A percentile compares a stretch with the other conserved stretches of the same genome.
phyloP scores from a whole-genome alignment of 495 filamentous ascomycete species.

The Daldinia grandis region DNA sequence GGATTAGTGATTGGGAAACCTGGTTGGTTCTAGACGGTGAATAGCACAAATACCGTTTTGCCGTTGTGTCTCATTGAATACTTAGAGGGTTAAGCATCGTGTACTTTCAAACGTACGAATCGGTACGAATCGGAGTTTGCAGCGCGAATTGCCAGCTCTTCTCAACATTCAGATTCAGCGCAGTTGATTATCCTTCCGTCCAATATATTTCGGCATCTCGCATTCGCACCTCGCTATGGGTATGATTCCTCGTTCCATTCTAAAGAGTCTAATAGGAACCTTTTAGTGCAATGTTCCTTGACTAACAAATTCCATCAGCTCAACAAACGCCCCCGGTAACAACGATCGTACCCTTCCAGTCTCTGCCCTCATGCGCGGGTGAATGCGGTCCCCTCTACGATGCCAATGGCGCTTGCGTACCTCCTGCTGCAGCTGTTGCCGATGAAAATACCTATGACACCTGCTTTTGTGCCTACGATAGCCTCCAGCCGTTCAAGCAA shows the following conservation, averaged over 20 bases:
- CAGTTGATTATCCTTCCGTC: slow-evolving; percentile 3
- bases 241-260: slow-evolving; percentile 15
- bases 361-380: slow-evolving; percentile 57
- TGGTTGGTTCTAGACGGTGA: slow-evolving; percentile 9
- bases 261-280: background rate
- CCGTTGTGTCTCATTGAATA: slow-evolving; percentile 27
- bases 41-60: slow-evolving; percentile 11
- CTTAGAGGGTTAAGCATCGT: background rate
- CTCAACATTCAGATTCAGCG: background rate
- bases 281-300: background rate
- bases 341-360: slow-evolving; percentile 56
- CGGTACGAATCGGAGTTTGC: slow-evolving; percentile 14
- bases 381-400: slow-evolving; percentile 61
- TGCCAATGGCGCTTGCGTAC: slow-evolving; percentile 63
- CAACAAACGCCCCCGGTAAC: slow-evolving; percentile 41
- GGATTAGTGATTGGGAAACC: slow-evolving; percentile 11
- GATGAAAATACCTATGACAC: slow-evolving; percentile 44
- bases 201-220: background rate
- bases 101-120: slow-evolving; percentile 11
- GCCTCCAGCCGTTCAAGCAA: slow-evolving; percentile 52
- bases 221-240: slow-evolving; percentile 19
- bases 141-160: background rate
- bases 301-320: slow-evolving; percentile 23
- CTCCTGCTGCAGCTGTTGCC: slow-evolving; percentile 47
- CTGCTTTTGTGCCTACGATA: slow-evolving; percentile 59